Percentiles rank a stretch among this genome's conserved stretches.
phyloP scores from a whole-genome alignment of 805 yeast species.

The Lipomyces chichibuensis region DNA sequence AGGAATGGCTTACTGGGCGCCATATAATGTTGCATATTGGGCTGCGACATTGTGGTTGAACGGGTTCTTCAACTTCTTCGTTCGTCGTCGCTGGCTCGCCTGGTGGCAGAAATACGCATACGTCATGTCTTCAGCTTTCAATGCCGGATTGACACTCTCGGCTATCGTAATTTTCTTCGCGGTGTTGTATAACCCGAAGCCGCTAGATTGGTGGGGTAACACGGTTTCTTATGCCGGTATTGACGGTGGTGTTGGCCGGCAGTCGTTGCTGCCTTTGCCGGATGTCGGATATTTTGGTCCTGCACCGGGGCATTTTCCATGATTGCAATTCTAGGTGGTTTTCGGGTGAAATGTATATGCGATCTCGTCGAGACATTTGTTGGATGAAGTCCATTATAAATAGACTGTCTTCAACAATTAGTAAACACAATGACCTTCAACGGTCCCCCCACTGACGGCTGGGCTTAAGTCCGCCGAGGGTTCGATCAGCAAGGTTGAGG shows the following conservation, averaged over 20 bases:
- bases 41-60: slow-evolving; percentile 46
- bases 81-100: slow-evolving; percentile 57
- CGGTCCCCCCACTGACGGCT: too few relatives aligned
- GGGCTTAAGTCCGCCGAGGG: too few relatives aligned
- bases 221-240: slow-evolving; percentile 33
- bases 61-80: slow-evolving; percentile 57
- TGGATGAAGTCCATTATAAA: too few relatives aligned
- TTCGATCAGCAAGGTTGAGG: too few relatives aligned
- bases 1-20: slow-evolving; percentile 49
- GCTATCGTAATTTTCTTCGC: slow-evolving; percentile 61
- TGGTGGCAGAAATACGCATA: slow-evolving; percentile 84
- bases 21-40: slow-evolving; percentile 38
- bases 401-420: too few relatives aligned
- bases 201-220: slow-evolving; percentile 69
- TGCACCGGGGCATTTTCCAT: slow-evolving; percentile 20
- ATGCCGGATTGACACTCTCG: slow-evolving; percentile 68
- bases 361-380: too few relatives aligned
- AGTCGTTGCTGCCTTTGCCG: slow-evolving; percentile 39
- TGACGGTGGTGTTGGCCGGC: slow-evolving; percentile 30
- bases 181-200: slow-evolving; percentile 50
- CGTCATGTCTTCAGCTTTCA: slow-evolving; percentile 65
- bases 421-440: too few relatives aligned
- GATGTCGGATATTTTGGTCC: slow-evolving; percentile 38
- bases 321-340: not conserved
- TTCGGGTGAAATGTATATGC: too few relatives aligned